Base-by-base conservation (phyloP, 768 basidiomycete genomes). In the Lanmaoa rubissima region DNA sequence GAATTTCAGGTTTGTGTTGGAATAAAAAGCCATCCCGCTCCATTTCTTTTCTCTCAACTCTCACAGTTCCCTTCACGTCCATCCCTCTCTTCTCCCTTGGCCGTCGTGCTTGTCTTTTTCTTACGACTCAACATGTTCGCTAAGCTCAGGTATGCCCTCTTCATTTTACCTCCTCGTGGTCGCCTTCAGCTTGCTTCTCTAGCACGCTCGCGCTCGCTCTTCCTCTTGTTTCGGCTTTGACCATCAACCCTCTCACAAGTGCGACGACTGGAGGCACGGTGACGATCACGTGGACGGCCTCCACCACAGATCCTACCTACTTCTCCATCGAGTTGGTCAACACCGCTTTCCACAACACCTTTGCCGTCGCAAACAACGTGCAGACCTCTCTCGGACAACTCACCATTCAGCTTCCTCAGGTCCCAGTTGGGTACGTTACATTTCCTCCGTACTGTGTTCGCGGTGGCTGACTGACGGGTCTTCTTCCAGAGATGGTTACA, bases 351-450 rank as follows among this genome's bases (percentile, higher is more conserved):
- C 74, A 86, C 72, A 70, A 82, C 53, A 52, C 74, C 0, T 81
- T 78, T 47, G 85, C 80, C 45, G 76, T 88, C 53, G 79, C 77
- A 13, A 85, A 79, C 75, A 83, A 81, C 57, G 73, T 88, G 2
- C 54, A 73, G 21, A 74, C 81, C 1, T 40, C 71, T 2, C 13
- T 50, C 5, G 73, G 74, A 0, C 38, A 61, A 1, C 1, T 80
- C 3, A 75, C 73, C 1, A 14, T 87, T n/a, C 39, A 49, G 0
- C 57, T 87, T 4, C 84, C 84, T 17, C 48, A 73, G 19, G 75
- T 87, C 28, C 79, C 79, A 10, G 57, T 53, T 11, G 73, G 71
- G 86, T 87, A 61, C 36, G 65, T 52, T 1, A 0, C 5, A 17
- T 46, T 24, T 34, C 13, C 0, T 43, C 35, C 5, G 4, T 1